These are phyloP conservation scores for Phanerodontia chrysosporium DNA, from an alignment of 768 basidiomycete species.

Conservation along the genomic window DNA sequence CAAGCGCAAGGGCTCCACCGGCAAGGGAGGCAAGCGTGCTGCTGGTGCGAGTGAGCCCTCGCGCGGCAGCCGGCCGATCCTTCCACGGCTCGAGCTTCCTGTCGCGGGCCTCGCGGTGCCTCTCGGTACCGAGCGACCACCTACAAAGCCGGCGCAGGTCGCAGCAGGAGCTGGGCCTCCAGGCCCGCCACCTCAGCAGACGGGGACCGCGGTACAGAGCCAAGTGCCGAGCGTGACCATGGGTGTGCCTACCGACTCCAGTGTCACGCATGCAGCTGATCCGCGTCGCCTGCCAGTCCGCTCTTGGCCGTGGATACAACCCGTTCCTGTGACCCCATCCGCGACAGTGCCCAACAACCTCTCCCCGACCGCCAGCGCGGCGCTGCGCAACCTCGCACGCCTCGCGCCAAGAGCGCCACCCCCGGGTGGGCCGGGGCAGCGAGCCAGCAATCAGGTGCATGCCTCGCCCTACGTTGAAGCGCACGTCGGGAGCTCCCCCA, in stretches of 20 bases:
- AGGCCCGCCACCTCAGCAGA: not conserved
- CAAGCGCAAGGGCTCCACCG: slow-evolving; percentile 41
- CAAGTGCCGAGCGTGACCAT: not conserved
- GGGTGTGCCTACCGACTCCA: not conserved
- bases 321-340: not conserved
- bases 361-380: not conserved
- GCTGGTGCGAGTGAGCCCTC: not conserved
- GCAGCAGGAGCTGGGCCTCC: not conserved
- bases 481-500: not conserved
- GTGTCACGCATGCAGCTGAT: not conserved
- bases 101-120: not conserved
- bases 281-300: not conserved
- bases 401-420: slow-evolving; percentile 1
- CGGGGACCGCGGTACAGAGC: not conserved
- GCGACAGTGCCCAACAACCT: not conserved
- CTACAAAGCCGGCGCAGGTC: not conserved
- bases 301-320: slow-evolving; percentile 6
- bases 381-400: slow-evolving; percentile 3
- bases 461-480: not conserved
- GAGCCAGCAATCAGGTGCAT: not conserved
- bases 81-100: slow-evolving; percentile 13
- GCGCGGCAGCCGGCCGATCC: slow-evolving; percentile 9
- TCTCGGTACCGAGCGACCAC: not conserved
- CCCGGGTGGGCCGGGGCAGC: not conserved
- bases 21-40: slow-evolving; percentile 13